phyloP scores from a whole-genome alignment of 805 yeast genomes.

The Priceomyces haplophilus region DNA sequence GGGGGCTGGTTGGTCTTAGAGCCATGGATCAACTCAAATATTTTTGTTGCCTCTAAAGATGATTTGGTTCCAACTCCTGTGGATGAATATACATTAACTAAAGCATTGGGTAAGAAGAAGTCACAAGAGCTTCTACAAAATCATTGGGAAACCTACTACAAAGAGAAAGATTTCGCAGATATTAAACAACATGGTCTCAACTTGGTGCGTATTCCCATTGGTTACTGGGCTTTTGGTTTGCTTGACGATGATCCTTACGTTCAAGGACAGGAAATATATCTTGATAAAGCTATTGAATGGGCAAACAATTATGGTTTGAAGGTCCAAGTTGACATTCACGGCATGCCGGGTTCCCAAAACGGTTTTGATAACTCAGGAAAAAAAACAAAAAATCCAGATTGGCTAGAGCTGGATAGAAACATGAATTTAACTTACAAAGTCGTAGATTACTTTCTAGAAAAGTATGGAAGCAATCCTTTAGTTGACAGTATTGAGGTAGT shows the following conservation, averaged over 20 bases:
- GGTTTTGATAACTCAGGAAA: conserved; percentile 78
- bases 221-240: conserved; percentile 75
- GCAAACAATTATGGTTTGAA: conserved; percentile 56
- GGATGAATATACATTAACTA: conserved; percentile 58
- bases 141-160: conserved; percentile 62
- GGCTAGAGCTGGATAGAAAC: conserved; percentile 13
- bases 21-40: conserved; percentile 66
- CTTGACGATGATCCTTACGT: conserved; percentile 57
- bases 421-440: conserved; percentile 10
- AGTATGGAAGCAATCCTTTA: conserved; percentile 11
- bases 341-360: conserved; percentile 83
- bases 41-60: conserved; percentile 39
- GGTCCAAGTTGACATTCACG: conserved; percentile 77
- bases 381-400: conserved; percentile 29
- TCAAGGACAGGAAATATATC: conserved; percentile 62
- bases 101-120: conserved; percentile 44
- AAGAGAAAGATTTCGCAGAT: conserved; percentile 54
- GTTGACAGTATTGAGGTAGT: conserved; percentile 25
- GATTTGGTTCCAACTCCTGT: conserved; percentile 40
- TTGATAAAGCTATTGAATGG: conserved; percentile 70
- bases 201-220: conserved; percentile 70
- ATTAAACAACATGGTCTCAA: conserved; percentile 57
- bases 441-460: conserved; percentile 14
- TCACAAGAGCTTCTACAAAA: conserved; percentile 40
- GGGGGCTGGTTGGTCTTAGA: conserved; percentile 77